Evolutionary conservation across 805 yeast genomes (phyloP), one percentile per base, ranked within the genome.

Genomic region (Saccharomycopsis fodiens): DNA sequence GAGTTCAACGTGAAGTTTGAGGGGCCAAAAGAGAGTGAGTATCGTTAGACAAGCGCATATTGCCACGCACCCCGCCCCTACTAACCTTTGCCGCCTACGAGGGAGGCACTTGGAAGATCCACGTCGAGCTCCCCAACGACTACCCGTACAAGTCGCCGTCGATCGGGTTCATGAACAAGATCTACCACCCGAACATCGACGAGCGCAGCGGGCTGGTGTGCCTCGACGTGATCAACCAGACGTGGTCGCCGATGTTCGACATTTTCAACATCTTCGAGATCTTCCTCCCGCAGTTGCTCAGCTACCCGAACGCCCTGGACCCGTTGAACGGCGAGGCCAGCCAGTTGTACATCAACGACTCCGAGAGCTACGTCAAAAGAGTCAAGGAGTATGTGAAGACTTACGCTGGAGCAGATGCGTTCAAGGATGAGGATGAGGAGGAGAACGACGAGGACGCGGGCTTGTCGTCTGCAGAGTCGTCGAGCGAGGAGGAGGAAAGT

Each of bases 181-280:
- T 93, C 16, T 89, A 78, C 65, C 98, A 91, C 61, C 98, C 98
- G 4, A 91, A 91, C 59, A 88, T 91, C 51, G 98, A 91, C 60
- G 94, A 88, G 60, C 72, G 78, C 22, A 80, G 78, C 13, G 98
- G 98, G 0, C 79, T 94, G 0, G 96, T 91, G 4, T 91, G 98
- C 64, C 76, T 91, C 41, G 97, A 91, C 61, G 97, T 93, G 15
- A 89, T 91, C 52, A 91, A 91, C 61, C 96, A 91, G 59, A 87
- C 97, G 0, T 91, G 98, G 98, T 85, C 95, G 35, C 97, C 98
- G 1, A 85, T 91, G 87, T 91, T 88, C 68, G 97, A 93, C 45
- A 73, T 93, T 53, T 69, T 81, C 53, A 93, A 93, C 60, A 85
- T 91, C 21, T 86, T 93, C 60, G 97, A 91, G 58, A 82, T 86